These are phyloP conservation scores for Nakazawaea ernobii DNA, from an alignment of 805 yeast species.

Conservation along the genomic window DNA sequence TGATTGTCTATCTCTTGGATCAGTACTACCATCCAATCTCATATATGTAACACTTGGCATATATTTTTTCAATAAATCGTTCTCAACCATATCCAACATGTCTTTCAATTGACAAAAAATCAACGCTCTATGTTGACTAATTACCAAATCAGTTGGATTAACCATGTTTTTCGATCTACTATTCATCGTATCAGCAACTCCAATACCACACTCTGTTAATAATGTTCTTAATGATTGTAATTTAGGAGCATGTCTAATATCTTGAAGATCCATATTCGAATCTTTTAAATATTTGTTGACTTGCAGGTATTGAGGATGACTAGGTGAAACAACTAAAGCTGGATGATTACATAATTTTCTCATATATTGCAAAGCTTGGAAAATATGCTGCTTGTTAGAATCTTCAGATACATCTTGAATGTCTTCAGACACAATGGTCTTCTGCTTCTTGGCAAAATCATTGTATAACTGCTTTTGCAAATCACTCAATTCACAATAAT, in stretches of 20 bases:
- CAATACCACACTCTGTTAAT: constrained; percentile 90
- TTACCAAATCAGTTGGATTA: constrained; percentile 42
- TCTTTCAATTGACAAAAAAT: constrained; percentile 96
- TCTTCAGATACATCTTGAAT: constrained; percentile 33
- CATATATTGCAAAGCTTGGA: constrained; percentile 97
- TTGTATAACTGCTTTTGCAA: constrained; percentile 82
- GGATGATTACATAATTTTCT: constrained; percentile 97
- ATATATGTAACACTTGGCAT: constrained; percentile 91
- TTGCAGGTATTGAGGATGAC: constrained; percentile 75
- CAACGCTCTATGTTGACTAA: constrained; percentile 92
- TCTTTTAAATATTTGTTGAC: constrained; percentile 55
- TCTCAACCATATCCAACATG: constrained; percentile 95
- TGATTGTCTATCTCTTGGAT: constrained; percentile 85
- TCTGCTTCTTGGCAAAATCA: constrained; percentile 85
- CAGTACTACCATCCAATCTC: constrained; percentile 93
- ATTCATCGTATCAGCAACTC: constrained; percentile 28
- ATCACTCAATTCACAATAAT: constrained; percentile 92
- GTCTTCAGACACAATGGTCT: constrained; percentile 61
- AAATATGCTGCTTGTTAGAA: constrained; percentile 76
- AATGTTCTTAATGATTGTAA: constrained; percentile 74
- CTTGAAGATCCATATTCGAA: constrained; percentile 56
- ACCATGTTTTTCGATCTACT: constrained; percentile 27
- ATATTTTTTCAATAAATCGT: constrained; percentile 71
- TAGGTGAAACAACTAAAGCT: constrained; percentile 73
- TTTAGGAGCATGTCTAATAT: constrained; percentile 87